A percentile compares a stretch with the other conserved stretches of the same genome.
Evolutionary conservation across 1,139 yeast genomes (phyloP).

Genomic region (Debaryomycetaceae sp.): DNA sequence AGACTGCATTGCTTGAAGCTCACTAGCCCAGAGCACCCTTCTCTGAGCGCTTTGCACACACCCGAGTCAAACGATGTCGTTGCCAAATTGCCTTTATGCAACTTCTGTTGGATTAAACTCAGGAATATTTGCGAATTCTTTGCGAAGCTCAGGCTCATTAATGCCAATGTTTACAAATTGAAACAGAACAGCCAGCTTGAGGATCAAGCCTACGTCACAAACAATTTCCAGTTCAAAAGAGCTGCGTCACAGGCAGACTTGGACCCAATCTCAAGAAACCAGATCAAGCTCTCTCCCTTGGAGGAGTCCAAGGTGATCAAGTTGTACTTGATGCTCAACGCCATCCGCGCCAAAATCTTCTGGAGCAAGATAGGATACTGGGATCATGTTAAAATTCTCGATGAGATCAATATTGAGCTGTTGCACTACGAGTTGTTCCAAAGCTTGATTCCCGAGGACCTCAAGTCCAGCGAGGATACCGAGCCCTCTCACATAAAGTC

Average conservation of each 20-base stretch:
- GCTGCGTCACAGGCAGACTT: constrained; percentile 2
- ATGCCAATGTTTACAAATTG: constrained; percentile 45
- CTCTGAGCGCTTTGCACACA: constrained; percentile 3
- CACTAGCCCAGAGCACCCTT: constrained; percentile 19
- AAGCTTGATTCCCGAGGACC: constrained; percentile 1
- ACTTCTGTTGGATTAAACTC: constrained; percentile 73
- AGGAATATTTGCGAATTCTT: constrained; percentile 78
- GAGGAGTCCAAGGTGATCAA: constrained; percentile 26
- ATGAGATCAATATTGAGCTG: constrained; percentile 28
- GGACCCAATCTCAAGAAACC: constrained; percentile 6
- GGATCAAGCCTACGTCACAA: constrained; percentile 13
- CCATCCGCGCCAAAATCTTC: constrained; percentile 50
- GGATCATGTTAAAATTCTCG: constrained; percentile 39
- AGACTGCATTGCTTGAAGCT: constrained; percentile 67
- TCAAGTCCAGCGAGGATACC: not conserved
- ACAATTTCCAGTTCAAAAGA: constrained; percentile 21
- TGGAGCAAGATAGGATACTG: constrained; percentile 83
- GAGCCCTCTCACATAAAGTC: not conserved
- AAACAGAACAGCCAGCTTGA: constrained; percentile 20
- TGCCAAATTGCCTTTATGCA: constrained; percentile 70
- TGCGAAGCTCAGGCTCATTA: constrained; percentile 66
- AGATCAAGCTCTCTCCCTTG: constrained; percentile 14
- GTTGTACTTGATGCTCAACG: constrained; percentile 23
- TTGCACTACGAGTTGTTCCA: constrained; percentile 21
- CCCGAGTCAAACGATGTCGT: constrained; percentile 19